Evolutionary conservation across 176 grass and related monocot genomes (phyloP), one percentile per base, ranked within the genome.

Genomic region (Avena atlantica): DNA sequence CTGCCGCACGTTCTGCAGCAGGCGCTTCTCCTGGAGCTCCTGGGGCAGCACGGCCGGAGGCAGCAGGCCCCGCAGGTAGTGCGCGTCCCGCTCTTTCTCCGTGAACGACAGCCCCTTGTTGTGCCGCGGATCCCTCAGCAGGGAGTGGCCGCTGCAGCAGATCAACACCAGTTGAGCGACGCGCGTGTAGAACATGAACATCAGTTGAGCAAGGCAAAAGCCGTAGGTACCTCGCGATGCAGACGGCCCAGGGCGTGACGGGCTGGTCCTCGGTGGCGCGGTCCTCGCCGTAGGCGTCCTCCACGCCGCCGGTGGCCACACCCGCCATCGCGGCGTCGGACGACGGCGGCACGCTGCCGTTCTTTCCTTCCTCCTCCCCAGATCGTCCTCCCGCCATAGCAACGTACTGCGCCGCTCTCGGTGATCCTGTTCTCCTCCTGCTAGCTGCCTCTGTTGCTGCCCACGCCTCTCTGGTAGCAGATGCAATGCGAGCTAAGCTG

Each of bases 11-110:
- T 89, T 98, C 49, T 95, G 92, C 93, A 98, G 80, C 53, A 98
- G 74, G 74, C 84, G 93, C 86, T 95, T 98, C 90, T 95, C 96
- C 96, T 94, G 93, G 55, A 91, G 86, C 29, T 91, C 89, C 76
- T 95, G 93, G 14, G 91, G 19, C 58, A 85, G 70, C 3, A 90
- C 85, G 0, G n/a, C 81, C 2, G 93, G 93, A 50, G 93, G 91
- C 83, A 93, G 63, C 50, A 95, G 90, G 15, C 93, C 93, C 37
- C 89, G 78, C 42, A 95, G 82, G 86, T 95, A 95, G 86, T 95
- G 93, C 23, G 91, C 89, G 57, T 95, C 93, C 23, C 93, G 87
- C 78, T 95, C 93, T 44, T 91, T 93, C 84, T 93, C 93, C 9
- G 87, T 89, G 84, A 93, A 95, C 0, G 91, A 92, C 0, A 95